These are phyloP conservation scores for Cladobotryum mycophilum DNA, from an alignment of 2,329 filamentous ascomycete genomes.

Conservation along the genomic window DNA sequence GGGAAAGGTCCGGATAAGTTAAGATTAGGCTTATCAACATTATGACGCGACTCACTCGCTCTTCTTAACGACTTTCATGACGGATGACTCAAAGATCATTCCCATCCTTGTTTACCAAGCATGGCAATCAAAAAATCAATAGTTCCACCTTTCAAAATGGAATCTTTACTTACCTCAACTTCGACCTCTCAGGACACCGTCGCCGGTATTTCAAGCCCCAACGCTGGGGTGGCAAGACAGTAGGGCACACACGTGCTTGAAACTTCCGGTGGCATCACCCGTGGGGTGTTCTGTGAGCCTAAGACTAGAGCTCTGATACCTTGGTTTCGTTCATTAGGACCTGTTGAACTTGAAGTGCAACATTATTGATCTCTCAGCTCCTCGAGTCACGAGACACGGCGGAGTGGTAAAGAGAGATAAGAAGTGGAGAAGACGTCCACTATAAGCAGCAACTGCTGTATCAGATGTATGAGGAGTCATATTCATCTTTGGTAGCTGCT, in stretches of 20 bases:
- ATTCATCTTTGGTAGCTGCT: too few relatives aligned
- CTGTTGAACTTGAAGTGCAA: background rate
- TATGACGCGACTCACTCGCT: slow-evolving; percentile 12
- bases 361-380: background rate
- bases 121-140: slow-evolving; percentile 16
- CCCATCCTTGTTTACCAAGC: slow-evolving; percentile 13
- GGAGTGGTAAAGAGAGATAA: too few relatives aligned
- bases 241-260: slow-evolving; percentile 25
- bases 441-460: too few relatives aligned
- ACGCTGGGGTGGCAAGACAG: slow-evolving; percentile 41
- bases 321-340: too few relatives aligned
- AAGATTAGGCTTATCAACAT: background rate
- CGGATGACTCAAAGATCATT: background rate
- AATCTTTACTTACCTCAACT: slow-evolving; percentile 1
- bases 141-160: slow-evolving; percentile 18
- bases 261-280: slow-evolving; percentile 21
- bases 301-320: slow-evolving; percentile 6
- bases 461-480: too few relatives aligned
- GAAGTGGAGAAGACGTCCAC: too few relatives aligned
- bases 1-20: slow-evolving; percentile 8
- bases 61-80: background rate
- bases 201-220: slow-evolving; percentile 41
- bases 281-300: slow-evolving; percentile 18
- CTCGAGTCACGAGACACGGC: too few relatives aligned
- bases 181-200: slow-evolving; percentile 18